A percentile compares a stretch with the other conserved stretches of the same genome.
Evolutionary conservation across 768 basidiomycete genomes (phyloP).

Genomic region (Crassisporium funariophilum): DNA sequence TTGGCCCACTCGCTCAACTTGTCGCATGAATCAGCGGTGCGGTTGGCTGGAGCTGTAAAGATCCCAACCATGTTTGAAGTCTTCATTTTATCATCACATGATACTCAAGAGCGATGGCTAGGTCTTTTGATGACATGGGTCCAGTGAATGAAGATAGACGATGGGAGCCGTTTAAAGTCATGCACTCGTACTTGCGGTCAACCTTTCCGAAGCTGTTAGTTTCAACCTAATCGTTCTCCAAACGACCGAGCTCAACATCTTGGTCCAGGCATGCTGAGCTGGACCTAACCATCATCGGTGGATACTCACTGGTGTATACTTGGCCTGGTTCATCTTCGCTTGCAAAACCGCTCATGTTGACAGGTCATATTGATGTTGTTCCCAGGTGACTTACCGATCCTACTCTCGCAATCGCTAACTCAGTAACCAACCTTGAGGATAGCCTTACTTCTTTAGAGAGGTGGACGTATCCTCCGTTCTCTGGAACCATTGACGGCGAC

Average conservation of each 20-base stretch:
- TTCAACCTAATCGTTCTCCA: neutral
- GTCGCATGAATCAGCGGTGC: constrained; percentile 18
- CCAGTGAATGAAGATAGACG: constrained; percentile 26
- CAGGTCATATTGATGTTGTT: constrained; percentile 33
- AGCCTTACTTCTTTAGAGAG: constrained; percentile 28
- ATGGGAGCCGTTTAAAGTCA: constrained; percentile 27
- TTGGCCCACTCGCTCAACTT: constrained; percentile 24
- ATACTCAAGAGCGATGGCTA: constrained; percentile 1
- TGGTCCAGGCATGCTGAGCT: constrained; percentile 20
- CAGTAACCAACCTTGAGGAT: constrained; percentile 3
- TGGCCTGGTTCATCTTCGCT: constrained; percentile 19
- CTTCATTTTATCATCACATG: neutral
- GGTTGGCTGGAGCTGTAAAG: constrained; percentile 28
- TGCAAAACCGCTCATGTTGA: constrained; percentile 30
- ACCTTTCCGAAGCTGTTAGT: constrained; percentile 32
- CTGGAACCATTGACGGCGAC: constrained; percentile 26
- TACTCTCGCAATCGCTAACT: neutral
- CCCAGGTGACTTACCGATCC: constrained; percentile 16
- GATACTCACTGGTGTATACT: constrained; percentile 28
- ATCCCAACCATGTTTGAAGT: constrained; percentile 29
- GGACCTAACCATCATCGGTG: constrained; percentile 23
- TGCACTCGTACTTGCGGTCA: constrained; percentile 26
- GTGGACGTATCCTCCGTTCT: constrained; percentile 33
- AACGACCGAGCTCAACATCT: neutral
- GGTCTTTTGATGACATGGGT: constrained; percentile 35